Base-by-base conservation (phyloP, 495 filamentous ascomycete species). In the Evansstolkia leycettana region DNA sequence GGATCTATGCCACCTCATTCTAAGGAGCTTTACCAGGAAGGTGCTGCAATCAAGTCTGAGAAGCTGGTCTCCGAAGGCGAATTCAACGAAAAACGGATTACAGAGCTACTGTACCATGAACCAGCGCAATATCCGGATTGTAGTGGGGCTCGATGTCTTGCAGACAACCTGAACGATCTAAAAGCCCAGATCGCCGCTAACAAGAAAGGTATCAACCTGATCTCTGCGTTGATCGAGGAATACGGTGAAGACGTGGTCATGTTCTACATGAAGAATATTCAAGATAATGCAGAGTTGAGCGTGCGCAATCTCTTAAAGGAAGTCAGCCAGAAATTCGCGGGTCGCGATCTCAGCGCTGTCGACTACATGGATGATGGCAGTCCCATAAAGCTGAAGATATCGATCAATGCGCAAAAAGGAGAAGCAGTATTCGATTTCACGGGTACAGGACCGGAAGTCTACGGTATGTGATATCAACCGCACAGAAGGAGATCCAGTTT, bases 1-100 rank as follows among this genome's bases (percentile, higher is more conserved):
- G 88, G 88, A 6, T 89, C 82, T 27, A 98, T 98, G 90, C 89
- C 89, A 2, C 90, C 90, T 2, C 76, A 94, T 47, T 94, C 86
- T 7, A 74, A 79, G 16, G 88, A 95, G 50, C 70, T 98, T 0
- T 95, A 67, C 52, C 84, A 98, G 57, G 89, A 98, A 62, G 89
- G 89, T 1, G 86, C 88, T 0, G 72, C 83, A 7, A 92, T 95
- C 49, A 84, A 85, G 50, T 80, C 79, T n/a, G 88, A 94, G 52
- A 93, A 89, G 57, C 67, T 98, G 2, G 87, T 98, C 27, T 83
- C 75, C n/a, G 76, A 84, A 46, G 89, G 89, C 26, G 65, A 70
- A 14, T 95, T 98, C 60, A 74, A 94, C 54, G 89, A 95, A 48
- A 55, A 83, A 37, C 71, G 84, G 0, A 85, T 94, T 29, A 80